Evolutionary conservation across 1,139 yeast species (phyloP), one percentile per base, ranked within the genome.

Genomic region (Lodderomyces elongisporus): DNA sequence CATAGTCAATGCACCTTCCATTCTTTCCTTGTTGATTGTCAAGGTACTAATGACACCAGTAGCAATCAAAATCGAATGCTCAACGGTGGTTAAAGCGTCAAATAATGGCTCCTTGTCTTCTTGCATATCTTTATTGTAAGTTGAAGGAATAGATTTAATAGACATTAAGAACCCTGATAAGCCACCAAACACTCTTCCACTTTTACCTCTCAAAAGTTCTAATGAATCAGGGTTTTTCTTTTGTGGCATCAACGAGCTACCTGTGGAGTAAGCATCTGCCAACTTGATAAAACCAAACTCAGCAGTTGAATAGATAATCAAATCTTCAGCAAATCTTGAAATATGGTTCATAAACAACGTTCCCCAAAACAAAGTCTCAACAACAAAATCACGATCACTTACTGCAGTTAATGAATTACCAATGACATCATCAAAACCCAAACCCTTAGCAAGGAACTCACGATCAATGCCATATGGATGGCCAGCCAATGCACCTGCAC

Each of bases 391-490:
- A 62, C 99, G 82, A 60, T 91, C 99, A 34, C 95, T 80, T 14
- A 91, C 98, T 0, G 97, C 98, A 15, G 91, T 77, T 49, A 91
- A 68, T 1, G 97, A 91, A 63, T 91, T 91, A 35, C 97, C 97
- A 65, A 93, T 88, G 32, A 87, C 87, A 4, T 88, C 79, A 38
- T 70, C 63, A 49, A 91, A 91, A 0, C 89, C 93, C 32, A 91
- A 70, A 12, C 78, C 83, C 34, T 70, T 52, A 16, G 97, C 95
- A 46, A 91, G 63, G 52, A 65, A 88, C 54, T 89, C 95, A 56
- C 99, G 77, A 60, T 91, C 97, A 46, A 91, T 87, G 14, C 97
- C 97, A 55, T 89, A 91, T 31, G 99, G 98, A 57, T 91, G 98
- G 35, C 99, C 99, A 12, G 99, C 98, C 42, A 91, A 73, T 3